A percentile compares a stretch with the other conserved stretches of the same genome.
phyloP scores from a whole-genome alignment of 1,139 yeast genomes.

The Debaryomycetaceae sp. region DNA sequence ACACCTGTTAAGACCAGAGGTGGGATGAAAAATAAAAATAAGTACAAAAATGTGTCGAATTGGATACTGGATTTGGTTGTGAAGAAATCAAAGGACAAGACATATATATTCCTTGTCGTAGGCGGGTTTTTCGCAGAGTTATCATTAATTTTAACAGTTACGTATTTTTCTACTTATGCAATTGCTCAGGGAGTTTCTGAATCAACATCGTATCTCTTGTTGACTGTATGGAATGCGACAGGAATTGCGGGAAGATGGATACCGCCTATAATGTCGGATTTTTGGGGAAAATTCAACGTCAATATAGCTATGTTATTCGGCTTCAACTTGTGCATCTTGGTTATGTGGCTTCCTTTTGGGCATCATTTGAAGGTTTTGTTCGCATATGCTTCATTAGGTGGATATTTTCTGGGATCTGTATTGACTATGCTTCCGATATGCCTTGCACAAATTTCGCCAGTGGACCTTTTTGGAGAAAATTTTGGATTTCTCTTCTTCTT shows the following conservation, averaged over 20 bases:
- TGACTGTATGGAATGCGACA: constrained; percentile 38
- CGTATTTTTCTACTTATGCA: constrained; percentile 44
- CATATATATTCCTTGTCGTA: constrained; percentile 22
- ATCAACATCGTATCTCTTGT: constrained; percentile 31
- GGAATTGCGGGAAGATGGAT: constrained; percentile 39
- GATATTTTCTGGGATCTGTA: constrained; percentile 28
- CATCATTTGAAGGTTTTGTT: constrained; percentile 25
- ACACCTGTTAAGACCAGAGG: constrained; percentile 1
- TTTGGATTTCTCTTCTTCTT: constrained; percentile 39
- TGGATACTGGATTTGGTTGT: constrained; percentile 7
- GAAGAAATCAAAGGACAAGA: constrained; percentile 13
- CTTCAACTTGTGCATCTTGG: constrained; percentile 28
- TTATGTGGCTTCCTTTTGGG: constrained; percentile 42
- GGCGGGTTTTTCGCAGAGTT: constrained; percentile 54
- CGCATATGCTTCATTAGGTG: constrained; percentile 35
- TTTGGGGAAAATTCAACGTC: constrained; percentile 36
- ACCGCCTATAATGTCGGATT: constrained; percentile 39
- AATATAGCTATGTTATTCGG: constrained; percentile 35
- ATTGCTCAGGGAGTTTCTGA: constrained; percentile 38
- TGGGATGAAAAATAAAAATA: constrained; percentile 2
- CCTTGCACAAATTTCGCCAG: constrained; percentile 37
- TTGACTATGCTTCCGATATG: constrained; percentile 40
- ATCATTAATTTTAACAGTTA: constrained; percentile 48
- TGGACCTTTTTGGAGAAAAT: constrained; percentile 37
- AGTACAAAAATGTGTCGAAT: constrained; percentile 5